Conservation (phyloP, 2,329 filamentous ascomycete species). For the Cercospora sp. region DNA sequence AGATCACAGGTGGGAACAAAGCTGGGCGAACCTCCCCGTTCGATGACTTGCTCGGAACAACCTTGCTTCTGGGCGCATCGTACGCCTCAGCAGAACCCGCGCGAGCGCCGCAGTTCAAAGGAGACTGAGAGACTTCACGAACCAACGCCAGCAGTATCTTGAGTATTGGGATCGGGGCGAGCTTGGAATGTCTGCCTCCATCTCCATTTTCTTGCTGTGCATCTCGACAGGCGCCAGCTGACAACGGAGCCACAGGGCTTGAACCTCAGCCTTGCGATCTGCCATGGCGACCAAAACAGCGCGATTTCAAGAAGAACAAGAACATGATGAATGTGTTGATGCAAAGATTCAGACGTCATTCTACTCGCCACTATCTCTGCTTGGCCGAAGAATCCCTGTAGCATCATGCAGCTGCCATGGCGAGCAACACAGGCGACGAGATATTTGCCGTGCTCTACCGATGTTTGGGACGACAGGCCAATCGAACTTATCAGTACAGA, state of each 20-base stretch:
- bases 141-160: no score
- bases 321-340: no score
- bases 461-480: neutral
- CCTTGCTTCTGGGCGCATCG: no score
- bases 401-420: constrained; percentile 8
- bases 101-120: no score
- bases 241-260: neutral
- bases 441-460: neutral
- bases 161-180: neutral
- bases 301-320: neutral
- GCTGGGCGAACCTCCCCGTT: neutral
- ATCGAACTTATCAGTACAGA: neutral
- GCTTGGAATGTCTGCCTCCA: neutral
- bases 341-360: neutral
- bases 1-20: neutral
- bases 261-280: no score
- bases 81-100: no score
- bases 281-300: no score
- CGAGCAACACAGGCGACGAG: constrained; percentile 5
- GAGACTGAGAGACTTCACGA: no score
- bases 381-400: constrained; percentile 8
- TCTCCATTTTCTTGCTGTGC: neutral
- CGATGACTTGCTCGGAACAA: neutral
- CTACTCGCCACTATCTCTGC: constrained; percentile 1
- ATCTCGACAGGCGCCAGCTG: neutral